Conservation (phyloP, 352 stramenopile genomes). For the Globisporangium canariense region DNA sequence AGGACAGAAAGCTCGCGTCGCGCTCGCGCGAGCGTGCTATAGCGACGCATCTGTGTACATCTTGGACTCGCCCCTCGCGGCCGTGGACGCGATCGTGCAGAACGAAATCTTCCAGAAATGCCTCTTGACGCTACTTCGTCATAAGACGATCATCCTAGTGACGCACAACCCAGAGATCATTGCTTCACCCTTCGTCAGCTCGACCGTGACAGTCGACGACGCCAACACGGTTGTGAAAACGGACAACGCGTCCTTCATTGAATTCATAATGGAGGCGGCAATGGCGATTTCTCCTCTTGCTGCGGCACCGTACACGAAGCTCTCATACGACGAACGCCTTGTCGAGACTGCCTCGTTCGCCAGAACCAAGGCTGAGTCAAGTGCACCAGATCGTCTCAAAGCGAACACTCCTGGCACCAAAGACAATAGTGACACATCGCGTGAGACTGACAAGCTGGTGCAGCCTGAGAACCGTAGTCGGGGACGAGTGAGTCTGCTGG, state of each 20-base stretch:
- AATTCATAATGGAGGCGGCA: no score
- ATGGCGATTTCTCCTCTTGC: no score
- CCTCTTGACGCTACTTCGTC: conserved; percentile 50
- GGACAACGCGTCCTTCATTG: conserved; percentile 11
- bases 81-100: conserved; percentile 52
- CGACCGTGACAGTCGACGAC: conserved; percentile 28
- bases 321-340: no score
- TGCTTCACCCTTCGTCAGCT: conserved; percentile 17
- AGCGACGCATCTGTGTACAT: conserved; percentile 70
- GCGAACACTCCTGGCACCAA: no score
- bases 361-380: no score
- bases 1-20: conserved; percentile 71
- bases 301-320: no score
- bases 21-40: conserved; percentile 84
- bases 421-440: no score
- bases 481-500: conserved; percentile 3
- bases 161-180: conserved; percentile 71
- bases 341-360: no score
- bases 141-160: conserved; percentile 70
- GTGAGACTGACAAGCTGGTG: no score
- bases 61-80: conserved; percentile 56
- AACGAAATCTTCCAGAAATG: conserved; percentile 87
- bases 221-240: conserved; percentile 34
- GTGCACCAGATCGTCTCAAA: no score
- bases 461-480: no score